Evolutionary conservation across 176 grass and related monocot species (phyloP), one percentile per base, ranked within the genome.

Genomic region (Stipa capillata): DNA sequence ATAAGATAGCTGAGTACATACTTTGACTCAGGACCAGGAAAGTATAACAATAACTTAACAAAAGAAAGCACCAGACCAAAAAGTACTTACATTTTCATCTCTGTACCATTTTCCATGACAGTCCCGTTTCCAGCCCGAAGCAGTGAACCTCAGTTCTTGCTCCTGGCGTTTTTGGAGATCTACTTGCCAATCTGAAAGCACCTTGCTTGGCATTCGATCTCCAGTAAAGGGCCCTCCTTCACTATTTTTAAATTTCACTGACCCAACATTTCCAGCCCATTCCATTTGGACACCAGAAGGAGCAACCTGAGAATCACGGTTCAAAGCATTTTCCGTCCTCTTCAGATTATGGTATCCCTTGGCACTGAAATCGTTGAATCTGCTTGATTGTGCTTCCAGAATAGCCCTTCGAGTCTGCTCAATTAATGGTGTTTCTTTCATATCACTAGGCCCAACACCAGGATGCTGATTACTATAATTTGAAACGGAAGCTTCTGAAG

Each of bases 81-180:
- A n/a, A 44, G 12, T 74, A 74, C 94, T 92, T 72, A 91, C 91
- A 77, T 90, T 82, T 89, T 90, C 87, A 79, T 91, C 94, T 90
- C 76, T 80, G 75, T 88, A 97, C 91, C 94, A 97, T 71, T 80
- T 92, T 72, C 94, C 89, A 82, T 90, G 75, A 51, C 89, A 79
- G 70, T 94, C 87, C 5, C 65, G 55, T 78, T 90, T 92, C 91
- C 94, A 97, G 32, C 86, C 89, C 18, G 82, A 80, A 56, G 89
- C 82, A 64, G 83, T 88, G 85, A 97, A 91, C 20, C 79, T 83
- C 48, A 91, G 87, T 78, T 97, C 91, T 79, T 82, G 86, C 73
- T 91, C 81, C 68, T 72, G 84, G 14, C 37, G 62, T 23, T 90
- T 82, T 24, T 13, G 52, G 12, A 71, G 15, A 51, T 83, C 67